Percentiles rank a stretch among this genome's conserved stretches.
Conservation (phyloP, 768 basidiomycete species). For the Amylocystis lapponica region DNA sequence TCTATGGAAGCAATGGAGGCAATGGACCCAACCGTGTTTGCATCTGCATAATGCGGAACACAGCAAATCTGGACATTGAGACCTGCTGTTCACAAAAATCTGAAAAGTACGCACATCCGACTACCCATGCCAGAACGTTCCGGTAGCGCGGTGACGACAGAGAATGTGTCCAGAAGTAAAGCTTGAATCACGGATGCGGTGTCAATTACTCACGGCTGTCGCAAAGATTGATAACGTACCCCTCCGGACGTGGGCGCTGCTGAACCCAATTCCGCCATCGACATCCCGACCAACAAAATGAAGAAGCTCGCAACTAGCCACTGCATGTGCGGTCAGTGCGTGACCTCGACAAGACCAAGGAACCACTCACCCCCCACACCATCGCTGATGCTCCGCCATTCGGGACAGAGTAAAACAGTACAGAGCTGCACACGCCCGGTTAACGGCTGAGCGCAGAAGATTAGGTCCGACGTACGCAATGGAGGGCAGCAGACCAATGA, state of each 20-base stretch:
- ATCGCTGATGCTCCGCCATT: constrained; percentile 67
- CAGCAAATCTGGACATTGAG: background rate
- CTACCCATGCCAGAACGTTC: constrained; percentile 61
- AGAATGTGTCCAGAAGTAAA: constrained; percentile 67
- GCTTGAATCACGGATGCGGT: constrained; percentile 22
- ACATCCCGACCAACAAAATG: constrained; percentile 55
- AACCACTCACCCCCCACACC: constrained; percentile 62
- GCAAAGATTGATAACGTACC: constrained; percentile 30
- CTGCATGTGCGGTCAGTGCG: constrained; percentile 24
- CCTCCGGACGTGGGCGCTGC: constrained; percentile 70
- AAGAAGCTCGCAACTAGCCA: constrained; percentile 64
- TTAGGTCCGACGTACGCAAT: constrained; percentile 41
- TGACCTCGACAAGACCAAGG: too few species aligned
- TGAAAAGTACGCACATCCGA: constrained; percentile 47
- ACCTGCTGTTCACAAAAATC: background rate
- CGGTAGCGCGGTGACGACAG: constrained; percentile 51
- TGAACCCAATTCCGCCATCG: constrained; percentile 67
- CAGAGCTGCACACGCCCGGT: constrained; percentile 36
- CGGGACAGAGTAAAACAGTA: constrained; percentile 49
- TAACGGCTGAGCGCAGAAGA: background rate
- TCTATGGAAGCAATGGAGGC: constrained; percentile 46
- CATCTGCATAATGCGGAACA: constrained; percentile 26
- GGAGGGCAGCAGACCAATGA: constrained; percentile 64
- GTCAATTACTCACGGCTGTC: background rate
- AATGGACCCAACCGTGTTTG: constrained; percentile 52